Percentiles rank a stretch among this genome's conserved stretches.
phyloP scores from a whole-genome alignment of 139 green algal species.

The Pseudopediastrum boryanum region DNA sequence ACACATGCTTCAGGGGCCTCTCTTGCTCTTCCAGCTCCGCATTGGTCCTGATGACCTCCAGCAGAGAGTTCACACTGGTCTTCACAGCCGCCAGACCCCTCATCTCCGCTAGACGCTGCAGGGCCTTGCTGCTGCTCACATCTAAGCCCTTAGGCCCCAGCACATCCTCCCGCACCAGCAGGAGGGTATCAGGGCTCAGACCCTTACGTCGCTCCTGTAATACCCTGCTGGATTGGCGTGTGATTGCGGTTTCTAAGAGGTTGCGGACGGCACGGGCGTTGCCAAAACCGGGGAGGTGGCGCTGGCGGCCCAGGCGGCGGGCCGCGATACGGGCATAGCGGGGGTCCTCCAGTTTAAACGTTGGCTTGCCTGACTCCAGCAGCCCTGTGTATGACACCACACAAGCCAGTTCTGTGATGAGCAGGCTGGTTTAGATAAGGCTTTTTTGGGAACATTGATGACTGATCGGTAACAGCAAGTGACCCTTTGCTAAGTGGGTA shows the following conservation, averaged over 20 bases:
- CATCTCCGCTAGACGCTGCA: constrained; percentile 44
- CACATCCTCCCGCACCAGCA: constrained; percentile 52
- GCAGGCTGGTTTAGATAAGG: too few relatives aligned
- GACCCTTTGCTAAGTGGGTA: too few relatives aligned
- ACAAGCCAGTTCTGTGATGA: too few relatives aligned
- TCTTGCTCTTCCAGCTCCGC: constrained; percentile 54
- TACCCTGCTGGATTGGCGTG: constrained; percentile 38
- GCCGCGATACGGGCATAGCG: constrained; percentile 44
- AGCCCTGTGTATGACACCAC: too few relatives aligned
- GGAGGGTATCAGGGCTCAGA: constrained; percentile 27
- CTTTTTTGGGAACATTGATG: too few relatives aligned
- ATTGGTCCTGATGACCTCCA: constrained; percentile 49
- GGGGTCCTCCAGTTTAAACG: constrained; percentile 45
- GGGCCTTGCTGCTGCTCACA: constrained; percentile 23
- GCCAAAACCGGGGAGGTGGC: constrained; percentile 48
- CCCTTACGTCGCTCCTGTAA: constrained; percentile 1
- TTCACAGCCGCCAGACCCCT: constrained; percentile 47
- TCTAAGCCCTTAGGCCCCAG: constrained; percentile 52
- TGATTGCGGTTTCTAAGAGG: constrained; percentile 42
- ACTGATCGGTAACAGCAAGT: too few relatives aligned
- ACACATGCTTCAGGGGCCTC: constrained; percentile 44
- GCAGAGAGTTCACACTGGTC: constrained; percentile 39
- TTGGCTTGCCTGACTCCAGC: constrained; percentile 15
- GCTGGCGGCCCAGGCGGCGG: constrained; percentile 42
- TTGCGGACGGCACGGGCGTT: constrained; percentile 60